A percentile compares a stretch with the other conserved stretches of the same genome.
These are phyloP conservation scores for Aspergillus luchuensis DNA, from an alignment of 2,329 filamentous ascomycete species.

Conservation along the genomic window DNA sequence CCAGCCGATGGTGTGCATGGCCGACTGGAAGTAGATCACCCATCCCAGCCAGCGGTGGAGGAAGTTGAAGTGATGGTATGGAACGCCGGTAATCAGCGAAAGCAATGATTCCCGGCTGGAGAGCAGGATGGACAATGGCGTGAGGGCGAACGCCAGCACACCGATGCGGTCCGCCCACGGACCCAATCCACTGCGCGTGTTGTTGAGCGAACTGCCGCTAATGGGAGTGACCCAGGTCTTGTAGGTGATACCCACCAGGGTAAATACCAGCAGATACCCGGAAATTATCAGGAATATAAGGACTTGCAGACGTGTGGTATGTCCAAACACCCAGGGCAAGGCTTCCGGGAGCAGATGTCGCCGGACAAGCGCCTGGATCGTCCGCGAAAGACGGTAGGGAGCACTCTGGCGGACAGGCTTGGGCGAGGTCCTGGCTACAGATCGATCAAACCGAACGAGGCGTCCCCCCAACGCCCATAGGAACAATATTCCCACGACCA, in stretches of 20 bases:
- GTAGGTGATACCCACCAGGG: slow-evolving; percentile 70
- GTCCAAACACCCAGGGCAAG: slow-evolving; percentile 62
- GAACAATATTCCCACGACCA: slow-evolving; percentile 52
- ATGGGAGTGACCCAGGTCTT: slow-evolving; percentile 71
- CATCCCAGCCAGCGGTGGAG: slow-evolving; percentile 75
- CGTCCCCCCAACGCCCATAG: slow-evolving; percentile 41
- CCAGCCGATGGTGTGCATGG: slow-evolving; percentile 72
- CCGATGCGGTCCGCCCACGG: slow-evolving; percentile 71
- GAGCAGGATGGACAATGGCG: slow-evolving; percentile 68
- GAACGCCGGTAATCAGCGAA: slow-evolving; percentile 69
- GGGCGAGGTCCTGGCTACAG: slow-evolving; percentile 18
- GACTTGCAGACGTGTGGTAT: slow-evolving; percentile 69
- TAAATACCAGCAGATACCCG: slow-evolving; percentile 67
- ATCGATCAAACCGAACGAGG: slow-evolving; percentile 14
- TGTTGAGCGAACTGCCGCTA: slow-evolving; percentile 59
- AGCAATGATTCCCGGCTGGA: slow-evolving; percentile 70
- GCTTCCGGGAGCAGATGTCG: slow-evolving; percentile 64
- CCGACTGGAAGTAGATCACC: slow-evolving; percentile 68
- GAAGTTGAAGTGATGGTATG: slow-evolving; percentile 77
- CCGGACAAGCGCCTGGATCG: slow-evolving; percentile 48
- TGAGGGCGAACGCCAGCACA: slow-evolving; percentile 71
- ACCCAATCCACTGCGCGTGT: slow-evolving; percentile 66
- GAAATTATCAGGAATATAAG: slow-evolving; percentile 60
- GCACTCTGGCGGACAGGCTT: slow-evolving; percentile 27
- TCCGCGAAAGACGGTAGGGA: slow-evolving; percentile 35